Evolutionary conservation across 2,329 filamentous ascomycete genomes (phyloP).

Genomic region (Penicillium glabrum): DNA sequence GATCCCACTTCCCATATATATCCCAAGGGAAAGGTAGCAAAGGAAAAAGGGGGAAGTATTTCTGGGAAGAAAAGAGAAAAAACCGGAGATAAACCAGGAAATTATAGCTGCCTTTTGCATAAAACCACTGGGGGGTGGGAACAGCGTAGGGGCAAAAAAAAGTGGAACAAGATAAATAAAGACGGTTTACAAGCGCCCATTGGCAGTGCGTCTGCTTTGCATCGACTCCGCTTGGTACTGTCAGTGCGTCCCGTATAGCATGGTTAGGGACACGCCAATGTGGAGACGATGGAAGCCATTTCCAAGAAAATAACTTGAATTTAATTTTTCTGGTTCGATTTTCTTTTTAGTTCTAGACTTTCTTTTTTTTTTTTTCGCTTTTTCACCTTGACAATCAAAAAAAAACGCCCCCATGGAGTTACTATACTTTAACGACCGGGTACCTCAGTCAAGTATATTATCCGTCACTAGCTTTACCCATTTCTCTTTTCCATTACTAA

Average conservation of each 20-base stretch:
- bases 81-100: constrained; percentile 1
- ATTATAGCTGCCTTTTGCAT: constrained; percentile 5
- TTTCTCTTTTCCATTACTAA: too few relatives aligned
- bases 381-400: background rate
- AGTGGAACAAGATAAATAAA: constrained; percentile 22
- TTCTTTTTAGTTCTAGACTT: background rate
- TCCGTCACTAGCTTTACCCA: too few relatives aligned
- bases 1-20: background rate
- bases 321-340: background rate
- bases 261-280: constrained; percentile 15
- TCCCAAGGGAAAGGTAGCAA: background rate
- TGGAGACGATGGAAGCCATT: constrained; percentile 8
- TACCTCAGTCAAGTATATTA: background rate
- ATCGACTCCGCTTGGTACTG: constrained; percentile 19
- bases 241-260: constrained; percentile 23
- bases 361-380: background rate
- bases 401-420: background rate
- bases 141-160: constrained; percentile 10
- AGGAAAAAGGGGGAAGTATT: background rate
- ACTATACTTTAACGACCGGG: background rate
- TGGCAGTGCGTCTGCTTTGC: constrained; percentile 20
- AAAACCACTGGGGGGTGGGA: background rate
- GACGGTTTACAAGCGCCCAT: constrained; percentile 14
- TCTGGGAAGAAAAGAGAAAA: background rate
- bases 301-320: constrained; percentile 3